Conservation (phyloP, 495 filamentous ascomycete genomes). For the Xylaria bambusicola region DNA sequence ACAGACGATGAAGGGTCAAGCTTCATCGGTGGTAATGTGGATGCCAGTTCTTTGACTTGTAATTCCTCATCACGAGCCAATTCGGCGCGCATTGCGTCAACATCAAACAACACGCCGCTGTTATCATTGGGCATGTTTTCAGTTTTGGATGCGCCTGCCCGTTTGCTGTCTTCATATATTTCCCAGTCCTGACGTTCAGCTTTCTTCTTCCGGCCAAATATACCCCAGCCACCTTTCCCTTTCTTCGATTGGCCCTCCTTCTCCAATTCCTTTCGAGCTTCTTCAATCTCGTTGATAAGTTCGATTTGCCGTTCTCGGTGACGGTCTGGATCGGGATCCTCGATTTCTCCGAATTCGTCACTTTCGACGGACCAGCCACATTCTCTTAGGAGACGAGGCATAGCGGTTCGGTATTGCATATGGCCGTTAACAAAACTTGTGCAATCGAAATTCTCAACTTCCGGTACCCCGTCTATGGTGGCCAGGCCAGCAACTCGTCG, state of each 20-base stretch:
- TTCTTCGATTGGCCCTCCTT: slow-evolving; percentile 49
- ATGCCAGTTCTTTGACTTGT: slow-evolving; percentile 79
- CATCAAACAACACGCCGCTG: slow-evolving; percentile 80
- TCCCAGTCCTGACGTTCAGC: slow-evolving; percentile 90
- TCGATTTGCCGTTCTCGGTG: slow-evolving; percentile 86
- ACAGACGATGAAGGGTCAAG: slow-evolving; percentile 57
- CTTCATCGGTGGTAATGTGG: slow-evolving; percentile 87
- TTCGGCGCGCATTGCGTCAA: slow-evolving; percentile 89
- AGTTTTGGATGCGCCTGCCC: slow-evolving; percentile 30
- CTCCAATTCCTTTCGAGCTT: slow-evolving; percentile 84
- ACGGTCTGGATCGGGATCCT: slow-evolving; percentile 95
- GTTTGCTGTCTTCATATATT: slow-evolving; percentile 70
- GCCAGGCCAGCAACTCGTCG: slow-evolving; percentile 88
- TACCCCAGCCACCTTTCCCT: slow-evolving; percentile 58
- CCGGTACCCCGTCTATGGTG: slow-evolving; percentile 71
- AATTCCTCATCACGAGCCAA: slow-evolving; percentile 70
- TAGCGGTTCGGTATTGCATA: slow-evolving; percentile 93
- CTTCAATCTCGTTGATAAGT: slow-evolving; percentile 94
- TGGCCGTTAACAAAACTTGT: slow-evolving; percentile 87
- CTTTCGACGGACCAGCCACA: slow-evolving; percentile 84
- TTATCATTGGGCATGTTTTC: slow-evolving; percentile 51
- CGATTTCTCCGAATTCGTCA: slow-evolving; percentile 95
- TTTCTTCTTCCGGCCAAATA: slow-evolving; percentile 79
- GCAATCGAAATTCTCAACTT: slow-evolving; percentile 87
- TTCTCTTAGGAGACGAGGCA: slow-evolving; percentile 81